Evolutionary conservation across 2,329 filamentous ascomycete genomes (phyloP).

Genomic region (Claviceps lovelessii): DNA sequence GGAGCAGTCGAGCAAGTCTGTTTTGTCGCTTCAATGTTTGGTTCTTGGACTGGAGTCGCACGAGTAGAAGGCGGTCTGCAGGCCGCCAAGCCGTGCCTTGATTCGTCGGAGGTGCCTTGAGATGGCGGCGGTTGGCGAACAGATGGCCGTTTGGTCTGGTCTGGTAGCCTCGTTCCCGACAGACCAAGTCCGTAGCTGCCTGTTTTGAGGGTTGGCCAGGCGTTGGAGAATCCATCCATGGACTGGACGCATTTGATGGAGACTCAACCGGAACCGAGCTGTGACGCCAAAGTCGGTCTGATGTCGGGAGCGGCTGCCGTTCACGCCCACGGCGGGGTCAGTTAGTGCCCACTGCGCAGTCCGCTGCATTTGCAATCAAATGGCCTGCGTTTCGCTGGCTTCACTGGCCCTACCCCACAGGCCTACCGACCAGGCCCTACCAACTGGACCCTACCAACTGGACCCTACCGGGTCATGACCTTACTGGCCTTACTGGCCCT

Average conservation of each 20-base stretch:
- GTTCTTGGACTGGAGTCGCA: neutral
- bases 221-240: neutral
- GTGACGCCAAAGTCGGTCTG: neutral
- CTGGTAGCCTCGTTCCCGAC: neutral
- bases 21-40: too few species aligned
- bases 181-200: neutral
- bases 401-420: too few species aligned
- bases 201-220: neutral
- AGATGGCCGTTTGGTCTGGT: neutral
- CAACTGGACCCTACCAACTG: too few species aligned
- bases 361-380: too few species aligned
- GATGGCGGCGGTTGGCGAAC: neutral
- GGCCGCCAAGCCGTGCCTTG: neutral
- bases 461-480: too few species aligned
- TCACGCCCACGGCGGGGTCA: neutral
- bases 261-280: neutral
- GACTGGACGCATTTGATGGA: neutral
- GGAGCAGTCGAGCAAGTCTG: neutral
- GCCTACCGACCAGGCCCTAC: too few species aligned
- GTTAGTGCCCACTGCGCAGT: neutral
- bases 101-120: neutral
- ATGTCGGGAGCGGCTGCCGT: neutral
- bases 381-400: too few species aligned
- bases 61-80: constrained; percentile 2
- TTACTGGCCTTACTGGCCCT: too few species aligned